Base-by-base conservation (phyloP, 179 eudicot species). In the Spinacia oleracea region DNA sequence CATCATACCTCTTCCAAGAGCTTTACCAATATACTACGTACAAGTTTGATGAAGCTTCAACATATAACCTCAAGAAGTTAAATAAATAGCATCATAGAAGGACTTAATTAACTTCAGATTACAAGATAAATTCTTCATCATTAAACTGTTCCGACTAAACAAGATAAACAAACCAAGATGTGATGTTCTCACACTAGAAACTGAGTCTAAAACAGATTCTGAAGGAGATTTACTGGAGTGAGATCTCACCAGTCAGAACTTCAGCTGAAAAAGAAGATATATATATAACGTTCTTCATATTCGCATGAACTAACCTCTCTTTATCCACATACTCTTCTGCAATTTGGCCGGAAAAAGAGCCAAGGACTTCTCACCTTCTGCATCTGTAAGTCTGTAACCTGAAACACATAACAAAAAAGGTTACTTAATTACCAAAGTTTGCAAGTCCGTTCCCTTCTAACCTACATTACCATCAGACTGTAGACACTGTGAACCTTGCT, bases 271-370 rank as follows among this genome's bases (percentile, higher is more conserved):
- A 42, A 1, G n/a, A n/a, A n/a, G n/a, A n/a, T n/a, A 70, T 16
- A 20, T 6, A n/a, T n/a, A 65, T 53, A 23, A 27, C 9, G 34
- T 21, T 29, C 35, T n/a, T 55, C 31, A 43, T 18, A 32, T 38
- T 72, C 29, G 20, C 38, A 55, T 31, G 25, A 12, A 73, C 79
- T 31, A 70, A 92, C 98, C 98, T 87, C 78, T 85, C 83, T 90
- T 93, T 31, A 89, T 92, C 98, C 98, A 93, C 95, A 93, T 89
- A 86, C 97, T 93, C 83, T 92, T 93, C 76, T 89, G 93, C 66
- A 93, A 93, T 80, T 92, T 93, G 51, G 97, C 97, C 25, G 98
- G 98, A 82, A 93, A 92, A 72, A 87, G 29, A 64, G 98, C 97
- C 81, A 93, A 62, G 7, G 90, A 83, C 56, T 86, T 88, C 78